These are phyloP conservation scores for Leishmania mexicana DNA, from an alignment of 208 protist genomes.

Conservation along the genomic window DNA sequence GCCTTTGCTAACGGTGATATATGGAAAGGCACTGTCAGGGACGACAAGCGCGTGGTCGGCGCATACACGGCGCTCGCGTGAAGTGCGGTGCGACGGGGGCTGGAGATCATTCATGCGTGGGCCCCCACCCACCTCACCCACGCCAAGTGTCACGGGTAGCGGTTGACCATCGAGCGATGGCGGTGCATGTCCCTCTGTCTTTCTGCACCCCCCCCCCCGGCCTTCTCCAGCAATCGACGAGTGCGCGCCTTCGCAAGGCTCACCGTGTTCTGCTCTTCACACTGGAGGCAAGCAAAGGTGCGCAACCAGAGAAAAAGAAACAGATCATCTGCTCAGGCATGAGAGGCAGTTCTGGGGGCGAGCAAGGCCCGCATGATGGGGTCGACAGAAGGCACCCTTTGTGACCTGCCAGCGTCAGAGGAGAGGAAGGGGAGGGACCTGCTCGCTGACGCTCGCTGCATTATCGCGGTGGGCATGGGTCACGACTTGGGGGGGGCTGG, in stretches of 20 bases:
- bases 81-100: background rate
- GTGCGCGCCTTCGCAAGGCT: background rate
- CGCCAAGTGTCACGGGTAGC: background rate
- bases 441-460: background rate
- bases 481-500: background rate
- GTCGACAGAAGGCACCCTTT: background rate
- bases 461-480: background rate
- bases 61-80: slow-evolving; percentile 36
- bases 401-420: background rate
- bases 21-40: slow-evolving; percentile 57
- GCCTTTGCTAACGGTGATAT: slow-evolving; percentile 75
- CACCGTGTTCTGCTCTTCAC: background rate
- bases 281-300: background rate
- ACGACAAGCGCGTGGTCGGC: slow-evolving; percentile 46
- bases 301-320: background rate
- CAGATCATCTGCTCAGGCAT: background rate
- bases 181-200: background rate
- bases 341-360: background rate
- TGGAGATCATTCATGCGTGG: background rate
- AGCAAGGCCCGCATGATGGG: background rate
- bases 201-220: background rate
- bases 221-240: background rate
- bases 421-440: background rate
- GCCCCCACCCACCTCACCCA: background rate
- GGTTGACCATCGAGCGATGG: background rate